phyloP scores from a whole-genome alignment of 805 yeast species.

The Schizosaccharomyces cryophilus region DNA sequence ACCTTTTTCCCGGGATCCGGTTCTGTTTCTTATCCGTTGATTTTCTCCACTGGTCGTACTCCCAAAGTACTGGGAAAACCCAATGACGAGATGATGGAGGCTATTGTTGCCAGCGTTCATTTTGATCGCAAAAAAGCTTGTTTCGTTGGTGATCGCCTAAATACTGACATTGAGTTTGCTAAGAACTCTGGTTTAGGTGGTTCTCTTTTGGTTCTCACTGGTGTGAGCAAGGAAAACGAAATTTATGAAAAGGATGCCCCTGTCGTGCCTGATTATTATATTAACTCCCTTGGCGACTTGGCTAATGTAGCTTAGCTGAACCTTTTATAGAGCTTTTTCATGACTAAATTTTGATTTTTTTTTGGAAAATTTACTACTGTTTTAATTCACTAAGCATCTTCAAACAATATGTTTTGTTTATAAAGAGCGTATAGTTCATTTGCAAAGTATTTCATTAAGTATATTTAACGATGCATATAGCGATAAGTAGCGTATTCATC shows the following conservation, averaged over 20 bases:
- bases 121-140: slow-evolving; percentile 34
- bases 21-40: slow-evolving; percentile 54
- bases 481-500: too few species aligned
- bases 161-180: slow-evolving; percentile 89
- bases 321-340: background rate
- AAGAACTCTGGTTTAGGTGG: slow-evolving; percentile 53
- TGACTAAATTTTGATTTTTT: background rate
- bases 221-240: slow-evolving; percentile 57
- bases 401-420: too few species aligned
- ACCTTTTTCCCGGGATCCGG: slow-evolving; percentile 86
- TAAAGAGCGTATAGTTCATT: too few species aligned
- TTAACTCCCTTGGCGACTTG: slow-evolving; percentile 44
- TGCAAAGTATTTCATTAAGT: too few species aligned
- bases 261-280: slow-evolving; percentile 40
- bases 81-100: slow-evolving; percentile 65
- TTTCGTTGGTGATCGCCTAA: slow-evolving; percentile 88
- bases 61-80: slow-evolving; percentile 93
- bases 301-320: background rate
- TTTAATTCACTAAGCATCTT: too few species aligned
- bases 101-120: slow-evolving; percentile 43
- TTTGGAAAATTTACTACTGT: too few species aligned
- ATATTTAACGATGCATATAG: too few species aligned
- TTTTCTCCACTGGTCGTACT: slow-evolving; percentile 49
- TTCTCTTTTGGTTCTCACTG: slow-evolving; percentile 70
- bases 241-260: slow-evolving; percentile 20